Evolutionary conservation across 2,329 filamentous ascomycete species (phyloP).

Genomic region (Neofusicoccum umdonicola): DNA sequence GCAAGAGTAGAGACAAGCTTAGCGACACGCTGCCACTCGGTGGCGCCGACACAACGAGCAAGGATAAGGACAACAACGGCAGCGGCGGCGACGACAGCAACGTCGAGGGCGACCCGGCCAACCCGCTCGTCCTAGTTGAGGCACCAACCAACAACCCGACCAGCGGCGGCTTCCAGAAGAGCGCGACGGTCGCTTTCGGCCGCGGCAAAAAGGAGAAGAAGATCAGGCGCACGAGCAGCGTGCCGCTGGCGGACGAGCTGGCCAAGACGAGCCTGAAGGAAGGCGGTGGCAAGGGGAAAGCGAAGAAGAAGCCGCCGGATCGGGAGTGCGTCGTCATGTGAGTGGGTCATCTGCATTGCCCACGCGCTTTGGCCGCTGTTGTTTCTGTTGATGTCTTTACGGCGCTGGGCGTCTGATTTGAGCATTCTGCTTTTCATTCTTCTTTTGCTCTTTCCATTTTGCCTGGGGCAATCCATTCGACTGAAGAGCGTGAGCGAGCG

Average conservation of each 20-base stretch:
- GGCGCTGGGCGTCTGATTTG: neutral
- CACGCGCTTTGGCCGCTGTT: neutral
- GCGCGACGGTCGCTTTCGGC: conserved; percentile 27
- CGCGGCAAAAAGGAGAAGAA: conserved; percentile 25
- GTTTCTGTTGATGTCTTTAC: neutral
- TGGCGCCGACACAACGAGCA: conserved; percentile 27
- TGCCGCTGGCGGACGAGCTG: conserved; percentile 13
- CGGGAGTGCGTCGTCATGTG: conserved; percentile 47
- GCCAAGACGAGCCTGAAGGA: conserved; percentile 9
- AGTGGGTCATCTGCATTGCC: conserved; percentile 2
- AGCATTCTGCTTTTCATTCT: no score
- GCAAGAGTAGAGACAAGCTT: conserved; percentile 44
- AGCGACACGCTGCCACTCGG: conserved; percentile 20
- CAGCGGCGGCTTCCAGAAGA: conserved; percentile 17
- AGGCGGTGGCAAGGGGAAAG: conserved; percentile 26
- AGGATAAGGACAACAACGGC: neutral
- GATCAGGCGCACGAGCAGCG: conserved; percentile 26
- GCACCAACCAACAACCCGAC: conserved; percentile 16
- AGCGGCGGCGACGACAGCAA: neutral
- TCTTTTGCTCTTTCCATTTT: no score
- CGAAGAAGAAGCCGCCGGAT: conserved; percentile 32
- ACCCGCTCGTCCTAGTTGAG: conserved; percentile 15
- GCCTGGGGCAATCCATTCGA: no score
- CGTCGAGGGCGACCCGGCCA: neutral
- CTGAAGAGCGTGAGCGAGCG: no score